Evolutionary conservation across 495 filamentous ascomycete species (phyloP).

Genomic region (Tuber borchii): DNA sequence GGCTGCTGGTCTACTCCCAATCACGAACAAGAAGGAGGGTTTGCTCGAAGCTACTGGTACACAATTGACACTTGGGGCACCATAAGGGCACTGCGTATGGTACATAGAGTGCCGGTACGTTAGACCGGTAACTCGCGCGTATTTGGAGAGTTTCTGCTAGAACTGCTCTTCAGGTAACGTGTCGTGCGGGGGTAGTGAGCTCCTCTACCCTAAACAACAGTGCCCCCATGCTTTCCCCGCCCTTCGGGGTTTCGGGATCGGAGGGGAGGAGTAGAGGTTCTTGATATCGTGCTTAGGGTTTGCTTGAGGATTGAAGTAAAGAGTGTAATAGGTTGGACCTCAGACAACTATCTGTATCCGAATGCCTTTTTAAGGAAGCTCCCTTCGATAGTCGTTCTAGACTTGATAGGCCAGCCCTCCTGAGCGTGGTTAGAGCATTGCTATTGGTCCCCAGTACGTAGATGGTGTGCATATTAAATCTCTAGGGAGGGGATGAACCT

Average conservation of each 20-base stretch:
- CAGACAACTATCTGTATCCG: not conserved
- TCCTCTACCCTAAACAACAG: not conserved
- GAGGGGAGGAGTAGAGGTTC: not conserved
- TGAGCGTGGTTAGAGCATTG: not conserved
- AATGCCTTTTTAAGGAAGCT: not conserved
- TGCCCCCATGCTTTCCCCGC: not conserved
- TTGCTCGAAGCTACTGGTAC: not conserved
- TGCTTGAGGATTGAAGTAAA: not conserved
- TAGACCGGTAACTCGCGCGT: not conserved
- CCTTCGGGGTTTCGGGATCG: not conserved
- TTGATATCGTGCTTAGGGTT: not conserved
- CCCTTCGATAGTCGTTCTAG: not conserved
- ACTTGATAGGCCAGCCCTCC: not conserved
- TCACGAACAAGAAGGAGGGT: not conserved
- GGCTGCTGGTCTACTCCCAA: not conserved
- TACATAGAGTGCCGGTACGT: not conserved
- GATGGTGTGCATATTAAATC: not conserved
- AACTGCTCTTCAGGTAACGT: not conserved
- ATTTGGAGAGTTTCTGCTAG: not conserved
- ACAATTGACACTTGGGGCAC: not conserved
- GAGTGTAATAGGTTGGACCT: not conserved
- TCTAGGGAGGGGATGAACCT: not conserved
- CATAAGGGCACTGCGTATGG: not conserved
- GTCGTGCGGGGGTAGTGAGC: not conserved
- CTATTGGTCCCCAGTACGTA: not conserved